Conservation (phyloP, 1,284 basidiomycete species). For the Rhizoctonia solani region DNA sequence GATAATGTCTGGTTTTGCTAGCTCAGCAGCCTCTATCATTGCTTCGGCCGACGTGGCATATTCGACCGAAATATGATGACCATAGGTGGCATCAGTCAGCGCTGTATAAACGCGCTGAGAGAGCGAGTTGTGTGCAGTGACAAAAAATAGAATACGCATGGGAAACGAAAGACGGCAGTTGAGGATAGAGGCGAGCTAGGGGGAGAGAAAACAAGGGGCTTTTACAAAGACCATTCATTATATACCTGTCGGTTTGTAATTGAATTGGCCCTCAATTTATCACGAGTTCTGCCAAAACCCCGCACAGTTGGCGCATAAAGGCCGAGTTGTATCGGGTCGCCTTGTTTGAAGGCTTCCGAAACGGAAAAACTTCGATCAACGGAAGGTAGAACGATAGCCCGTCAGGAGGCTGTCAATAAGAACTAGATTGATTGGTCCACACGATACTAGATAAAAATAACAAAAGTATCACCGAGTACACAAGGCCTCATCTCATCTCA, state of each 20-base stretch:
- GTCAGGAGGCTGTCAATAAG: no score
- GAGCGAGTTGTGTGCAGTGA: slow-evolving; percentile 52
- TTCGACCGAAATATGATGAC: slow-evolving; percentile 48
- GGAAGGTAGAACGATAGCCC: no score
- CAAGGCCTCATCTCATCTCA: not conserved
- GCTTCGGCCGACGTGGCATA: slow-evolving; percentile 47
- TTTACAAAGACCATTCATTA: not conserved
- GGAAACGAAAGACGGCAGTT: not conserved
- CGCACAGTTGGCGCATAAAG: no score
- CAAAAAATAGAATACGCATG: slow-evolving; percentile 47
- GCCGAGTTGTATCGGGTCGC: no score
- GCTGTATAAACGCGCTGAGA: slow-evolving; percentile 48
- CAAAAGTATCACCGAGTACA: no score
- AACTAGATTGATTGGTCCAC: no score
- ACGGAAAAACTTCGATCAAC: no score
- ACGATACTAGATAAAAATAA: no score
- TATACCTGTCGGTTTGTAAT: no score
- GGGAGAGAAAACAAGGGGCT: not conserved
- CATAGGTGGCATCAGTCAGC: slow-evolving; percentile 43
- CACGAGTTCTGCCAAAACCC: no score
- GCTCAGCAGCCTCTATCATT: slow-evolving; percentile 48
- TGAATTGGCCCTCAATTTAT: no score
- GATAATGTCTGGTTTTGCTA: slow-evolving; percentile 48
- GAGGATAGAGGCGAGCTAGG: not conserved
- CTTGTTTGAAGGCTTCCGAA: no score